Evolutionary conservation across 352 stramenopile species (phyloP).

Genomic region (Thalassiosira ordinaria): DNA sequence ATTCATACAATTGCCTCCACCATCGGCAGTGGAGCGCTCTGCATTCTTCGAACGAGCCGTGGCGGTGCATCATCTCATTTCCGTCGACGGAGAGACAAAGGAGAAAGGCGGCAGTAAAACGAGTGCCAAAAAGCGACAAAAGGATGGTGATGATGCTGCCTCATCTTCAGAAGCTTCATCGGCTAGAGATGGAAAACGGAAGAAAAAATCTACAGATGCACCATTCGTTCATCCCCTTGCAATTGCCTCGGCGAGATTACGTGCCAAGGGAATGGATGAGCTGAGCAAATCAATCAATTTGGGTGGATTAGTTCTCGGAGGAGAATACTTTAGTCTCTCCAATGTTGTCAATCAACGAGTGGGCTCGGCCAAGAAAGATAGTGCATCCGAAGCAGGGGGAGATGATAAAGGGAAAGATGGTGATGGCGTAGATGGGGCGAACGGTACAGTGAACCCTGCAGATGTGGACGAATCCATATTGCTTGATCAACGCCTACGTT

Average conservation of each 20-base stretch:
- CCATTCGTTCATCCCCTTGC: constrained; percentile 72
- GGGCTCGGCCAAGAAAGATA: constrained; percentile 23
- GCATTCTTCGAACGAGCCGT: constrained; percentile 79
- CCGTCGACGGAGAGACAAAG: constrained; percentile 47
- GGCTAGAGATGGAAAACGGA: constrained; percentile 25
- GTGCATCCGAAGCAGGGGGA: background rate
- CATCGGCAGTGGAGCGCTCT: constrained; percentile 54
- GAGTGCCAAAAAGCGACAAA: constrained; percentile 28
- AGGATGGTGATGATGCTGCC: constrained; percentile 37
- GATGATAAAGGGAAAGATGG: background rate
- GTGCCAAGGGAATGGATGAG: constrained; percentile 77
- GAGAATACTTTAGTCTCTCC: constrained; percentile 79
- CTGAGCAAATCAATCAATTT: constrained; percentile 84
- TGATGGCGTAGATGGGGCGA: background rate
- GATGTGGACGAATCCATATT: constrained; percentile 19
- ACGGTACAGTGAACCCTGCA: constrained; percentile 4
- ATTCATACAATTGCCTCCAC: constrained; percentile 70
- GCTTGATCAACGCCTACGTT: constrained; percentile 50
- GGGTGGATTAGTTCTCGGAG: constrained; percentile 58
- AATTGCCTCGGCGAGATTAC: constrained; percentile 70
- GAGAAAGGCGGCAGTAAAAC: constrained; percentile 12
- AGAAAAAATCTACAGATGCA: constrained; percentile 13
- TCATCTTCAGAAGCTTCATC: background rate
- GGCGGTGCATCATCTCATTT: constrained; percentile 62
- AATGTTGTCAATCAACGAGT: constrained; percentile 75